These are phyloP conservation scores for Tetrapisispora nanseiensis DNA, from an alignment of 805 yeast genomes.

Conservation along the genomic window DNA sequence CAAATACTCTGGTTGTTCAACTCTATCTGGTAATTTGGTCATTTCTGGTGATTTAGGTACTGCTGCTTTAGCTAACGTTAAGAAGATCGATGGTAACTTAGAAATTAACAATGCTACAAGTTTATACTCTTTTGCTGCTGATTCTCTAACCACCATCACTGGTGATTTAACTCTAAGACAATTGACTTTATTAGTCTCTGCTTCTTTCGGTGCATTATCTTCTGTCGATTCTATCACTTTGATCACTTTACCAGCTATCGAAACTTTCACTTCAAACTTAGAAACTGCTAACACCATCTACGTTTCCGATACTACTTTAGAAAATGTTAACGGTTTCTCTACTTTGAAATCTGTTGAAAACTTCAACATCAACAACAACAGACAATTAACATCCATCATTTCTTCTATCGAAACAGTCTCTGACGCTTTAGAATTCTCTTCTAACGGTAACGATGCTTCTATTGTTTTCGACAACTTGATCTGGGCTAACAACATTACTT, in stretches of 20 bases:
- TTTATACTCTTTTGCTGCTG: slow-evolving; percentile 64
- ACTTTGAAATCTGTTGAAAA: slow-evolving; percentile 37
- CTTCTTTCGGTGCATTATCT: slow-evolving; percentile 69
- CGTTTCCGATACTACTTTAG: slow-evolving; percentile 66
- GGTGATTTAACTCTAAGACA: slow-evolving; percentile 54
- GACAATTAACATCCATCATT: slow-evolving; percentile 58
- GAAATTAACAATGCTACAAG: slow-evolving; percentile 52
- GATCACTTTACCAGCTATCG: slow-evolving; percentile 80
- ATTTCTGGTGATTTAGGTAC: slow-evolving; percentile 56
- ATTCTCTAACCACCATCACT: slow-evolving; percentile 62
- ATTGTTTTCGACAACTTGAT: slow-evolving; percentile 58
- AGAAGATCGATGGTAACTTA: slow-evolving; percentile 71
- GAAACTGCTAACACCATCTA: slow-evolving; percentile 60
- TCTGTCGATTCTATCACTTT: slow-evolving; percentile 74
- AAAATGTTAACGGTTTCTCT: slow-evolving; percentile 54
- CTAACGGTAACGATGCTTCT: slow-evolving; percentile 71
- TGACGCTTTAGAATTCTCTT: slow-evolving; percentile 66
- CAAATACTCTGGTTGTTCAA: slow-evolving; percentile 58
- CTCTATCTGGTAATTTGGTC: slow-evolving; percentile 70
- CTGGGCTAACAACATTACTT: slow-evolving; percentile 82
- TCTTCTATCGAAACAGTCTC: slow-evolving; percentile 68
- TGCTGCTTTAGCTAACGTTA: slow-evolving; percentile 63
- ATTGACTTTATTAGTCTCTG: slow-evolving; percentile 55
- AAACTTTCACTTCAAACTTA: slow-evolving; percentile 58
- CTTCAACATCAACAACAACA: slow-evolving; percentile 88